Conservation (phyloP, 768 basidiomycete genomes). For the Amanita exitialis region DNA sequence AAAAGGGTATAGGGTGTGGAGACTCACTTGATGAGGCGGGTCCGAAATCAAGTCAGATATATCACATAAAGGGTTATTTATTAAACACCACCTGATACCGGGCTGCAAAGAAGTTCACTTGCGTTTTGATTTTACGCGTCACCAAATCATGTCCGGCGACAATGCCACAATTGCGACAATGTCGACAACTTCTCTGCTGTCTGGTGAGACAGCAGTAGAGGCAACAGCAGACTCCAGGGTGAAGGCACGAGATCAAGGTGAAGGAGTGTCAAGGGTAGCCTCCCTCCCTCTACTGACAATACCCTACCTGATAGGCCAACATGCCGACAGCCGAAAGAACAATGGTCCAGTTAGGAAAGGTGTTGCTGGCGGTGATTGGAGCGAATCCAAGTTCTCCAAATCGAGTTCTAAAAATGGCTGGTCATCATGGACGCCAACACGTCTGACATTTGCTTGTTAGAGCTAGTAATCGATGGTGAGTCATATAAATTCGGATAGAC, state of each 20-base stretch:
- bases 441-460: conserved; percentile 10
- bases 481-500: not conserved
- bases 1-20: no score
- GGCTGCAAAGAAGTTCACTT: no score
- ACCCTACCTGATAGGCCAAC: not conserved
- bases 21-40: no score
- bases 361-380: not conserved
- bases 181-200: not conserved
- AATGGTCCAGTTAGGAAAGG: not conserved
- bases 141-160: not conserved
- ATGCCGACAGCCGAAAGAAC: not conserved
- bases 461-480: not conserved
- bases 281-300: not conserved
- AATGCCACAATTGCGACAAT: not conserved
- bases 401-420: conserved; percentile 14
- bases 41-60: no score
- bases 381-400: conserved; percentile 13
- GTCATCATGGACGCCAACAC: conserved; percentile 15
- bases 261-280: not conserved
- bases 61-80: no score
- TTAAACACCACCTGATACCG: no score
- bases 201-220: not conserved
- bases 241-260: not conserved
- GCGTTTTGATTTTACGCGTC: not conserved
- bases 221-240: not conserved